These are phyloP conservation scores for Ustanciosporium gigantosporum DNA, from an alignment of 1,284 basidiomycete genomes.

Conservation along the genomic window DNA sequence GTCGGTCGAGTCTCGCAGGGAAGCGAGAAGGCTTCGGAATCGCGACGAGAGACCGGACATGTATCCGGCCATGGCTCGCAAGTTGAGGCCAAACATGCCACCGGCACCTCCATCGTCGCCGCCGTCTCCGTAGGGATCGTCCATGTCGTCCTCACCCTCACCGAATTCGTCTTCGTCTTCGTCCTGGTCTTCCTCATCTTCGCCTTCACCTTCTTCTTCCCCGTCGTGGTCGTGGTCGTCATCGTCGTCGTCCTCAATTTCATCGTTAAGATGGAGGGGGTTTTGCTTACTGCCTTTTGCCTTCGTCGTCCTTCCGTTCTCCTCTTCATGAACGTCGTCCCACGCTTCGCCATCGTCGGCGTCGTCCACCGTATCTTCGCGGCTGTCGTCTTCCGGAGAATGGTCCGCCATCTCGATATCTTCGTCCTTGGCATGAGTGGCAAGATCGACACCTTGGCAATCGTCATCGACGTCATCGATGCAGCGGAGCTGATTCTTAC, in stretches of 20 bases:
- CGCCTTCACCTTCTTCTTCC: slow-evolving; percentile 14
- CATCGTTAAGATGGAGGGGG: background rate
- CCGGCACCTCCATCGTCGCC: slow-evolving; percentile 21
- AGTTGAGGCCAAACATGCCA: slow-evolving; percentile 47
- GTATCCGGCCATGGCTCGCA: slow-evolving; percentile 55
- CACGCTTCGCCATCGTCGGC: slow-evolving; percentile 12
- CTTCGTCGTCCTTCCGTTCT: background rate
- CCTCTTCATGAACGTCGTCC: slow-evolving; percentile 8
- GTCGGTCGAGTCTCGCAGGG: slow-evolving; percentile 59
- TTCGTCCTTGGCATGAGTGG: slow-evolving; percentile 2
- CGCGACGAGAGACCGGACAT: slow-evolving; percentile 46
- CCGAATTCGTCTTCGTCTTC: slow-evolving; percentile 19
- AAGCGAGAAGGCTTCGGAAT: slow-evolving; percentile 47
- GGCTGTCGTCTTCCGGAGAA: slow-evolving; percentile 1
- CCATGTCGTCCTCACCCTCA: slow-evolving; percentile 35
- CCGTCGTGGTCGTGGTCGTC: slow-evolving; percentile 15
- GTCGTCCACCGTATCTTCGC: slow-evolving; percentile 2
- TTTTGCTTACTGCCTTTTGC: background rate
- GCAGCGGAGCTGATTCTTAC: slow-evolving; percentile 9
- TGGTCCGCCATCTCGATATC: slow-evolving; percentile 4
- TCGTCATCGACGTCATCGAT: slow-evolving; percentile 12
- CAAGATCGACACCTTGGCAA: slow-evolving; percentile 18
- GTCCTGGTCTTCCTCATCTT: slow-evolving; percentile 12
- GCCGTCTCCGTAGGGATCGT: slow-evolving; percentile 32
- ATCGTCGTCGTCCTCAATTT: background rate